Evolutionary conservation across 768 basidiomycete species (phyloP).

Genomic region (Rhizopogon rudus): DNA sequence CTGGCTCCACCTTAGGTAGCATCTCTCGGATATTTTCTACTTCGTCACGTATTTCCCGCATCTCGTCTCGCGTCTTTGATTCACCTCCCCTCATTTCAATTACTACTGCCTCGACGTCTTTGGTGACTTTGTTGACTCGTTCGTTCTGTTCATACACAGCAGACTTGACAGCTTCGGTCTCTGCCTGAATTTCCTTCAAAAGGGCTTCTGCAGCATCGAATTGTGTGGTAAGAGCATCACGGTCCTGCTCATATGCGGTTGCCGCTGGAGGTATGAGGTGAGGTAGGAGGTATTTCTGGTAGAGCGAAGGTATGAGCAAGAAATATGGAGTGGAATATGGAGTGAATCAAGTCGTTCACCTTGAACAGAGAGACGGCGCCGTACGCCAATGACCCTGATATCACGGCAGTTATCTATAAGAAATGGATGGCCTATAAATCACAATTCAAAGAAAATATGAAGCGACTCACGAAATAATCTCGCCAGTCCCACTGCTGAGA

Average conservation of each 20-base stretch:
- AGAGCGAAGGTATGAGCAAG: constrained; percentile 2
- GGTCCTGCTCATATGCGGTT: constrained; percentile 87
- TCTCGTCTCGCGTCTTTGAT: constrained; percentile 74
- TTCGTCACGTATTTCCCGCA: constrained; percentile 90
- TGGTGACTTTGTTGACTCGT: constrained; percentile 64
- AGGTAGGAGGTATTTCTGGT: constrained; percentile 89
- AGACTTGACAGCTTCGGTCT: constrained; percentile 65
- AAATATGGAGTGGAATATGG: constrained; percentile 5
- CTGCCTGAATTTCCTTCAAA: constrained; percentile 73
- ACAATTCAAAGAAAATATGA: background rate
- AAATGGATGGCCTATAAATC: constrained; percentile 15
- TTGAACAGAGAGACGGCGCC: constrained; percentile 76
- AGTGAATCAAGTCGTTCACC: constrained; percentile 34
- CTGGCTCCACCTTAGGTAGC: constrained; percentile 74
- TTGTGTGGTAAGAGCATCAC: constrained; percentile 77
- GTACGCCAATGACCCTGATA: constrained; percentile 83
- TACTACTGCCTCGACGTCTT: constrained; percentile 69
- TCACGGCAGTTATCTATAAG: constrained; percentile 81
- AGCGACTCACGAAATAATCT: constrained; percentile 83
- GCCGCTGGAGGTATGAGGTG: constrained; percentile 85
- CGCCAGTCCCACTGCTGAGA: constrained; percentile 84
- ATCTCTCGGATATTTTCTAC: constrained; percentile 86
- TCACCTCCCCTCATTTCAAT: constrained; percentile 77
- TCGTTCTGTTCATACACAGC: constrained; percentile 76
- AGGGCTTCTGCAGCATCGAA: constrained; percentile 86